phyloP scores from a whole-genome alignment of 495 filamentous ascomycete genomes.

The Hypoxylon perforatum region DNA sequence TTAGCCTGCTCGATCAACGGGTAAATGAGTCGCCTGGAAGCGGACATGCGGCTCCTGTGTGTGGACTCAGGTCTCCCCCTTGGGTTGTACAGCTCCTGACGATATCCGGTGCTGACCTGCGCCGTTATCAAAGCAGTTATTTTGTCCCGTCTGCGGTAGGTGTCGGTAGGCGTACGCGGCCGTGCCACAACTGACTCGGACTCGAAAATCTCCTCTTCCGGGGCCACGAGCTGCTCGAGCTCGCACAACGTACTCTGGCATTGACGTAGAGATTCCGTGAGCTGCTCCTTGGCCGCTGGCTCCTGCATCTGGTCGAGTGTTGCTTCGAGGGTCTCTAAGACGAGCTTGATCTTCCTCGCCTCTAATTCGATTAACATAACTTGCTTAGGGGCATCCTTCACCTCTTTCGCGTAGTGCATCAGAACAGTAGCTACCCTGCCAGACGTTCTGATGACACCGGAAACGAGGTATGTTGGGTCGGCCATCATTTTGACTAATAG shows the following conservation, averaged over 20 bases:
- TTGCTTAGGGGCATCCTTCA: slow-evolving; percentile 25
- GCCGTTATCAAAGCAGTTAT: too few species aligned
- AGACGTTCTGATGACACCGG: slow-evolving; percentile 4
- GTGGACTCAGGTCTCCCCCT: not conserved
- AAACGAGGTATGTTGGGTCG: not conserved
- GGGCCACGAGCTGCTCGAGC: slow-evolving; percentile 14
- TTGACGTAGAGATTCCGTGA: slow-evolving; percentile 4
- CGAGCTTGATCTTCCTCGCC: slow-evolving; percentile 13
- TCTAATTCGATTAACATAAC: slow-evolving; percentile 15
- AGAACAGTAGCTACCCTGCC: slow-evolving; percentile 2
- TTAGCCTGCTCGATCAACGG: slow-evolving; percentile 21
- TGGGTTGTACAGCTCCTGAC: not conserved
- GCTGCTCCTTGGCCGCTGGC: not conserved
- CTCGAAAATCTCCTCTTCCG: not conserved
- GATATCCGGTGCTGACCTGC: not conserved
- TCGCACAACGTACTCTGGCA: slow-evolving; percentile 11
- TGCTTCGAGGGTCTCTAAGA: slow-evolving; percentile 14
- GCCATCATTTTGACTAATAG: slow-evolving; percentile 16
- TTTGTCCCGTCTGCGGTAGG: too few species aligned
- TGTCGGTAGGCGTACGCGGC: too few species aligned
- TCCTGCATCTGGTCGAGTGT: not conserved
- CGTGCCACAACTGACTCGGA: too few species aligned
- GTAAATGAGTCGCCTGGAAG: slow-evolving; percentile 20
- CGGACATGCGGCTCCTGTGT: not conserved
- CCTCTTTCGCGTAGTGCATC: slow-evolving; percentile 14